Evolutionary conservation across 768 basidiomycete species (phyloP).

Genomic region (Mycena galopus): DNA sequence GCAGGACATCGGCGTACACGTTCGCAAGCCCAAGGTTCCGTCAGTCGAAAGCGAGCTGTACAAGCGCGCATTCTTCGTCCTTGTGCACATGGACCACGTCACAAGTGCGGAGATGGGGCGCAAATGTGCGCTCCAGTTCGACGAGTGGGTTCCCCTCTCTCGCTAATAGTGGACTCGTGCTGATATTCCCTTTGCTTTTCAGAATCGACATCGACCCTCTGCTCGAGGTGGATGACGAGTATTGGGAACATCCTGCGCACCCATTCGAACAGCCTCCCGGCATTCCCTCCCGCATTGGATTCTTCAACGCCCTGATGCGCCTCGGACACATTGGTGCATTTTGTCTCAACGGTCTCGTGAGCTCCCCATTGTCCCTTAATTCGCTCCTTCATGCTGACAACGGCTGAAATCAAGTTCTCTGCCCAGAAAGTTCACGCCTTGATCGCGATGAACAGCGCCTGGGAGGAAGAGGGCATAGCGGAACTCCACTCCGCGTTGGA

Average conservation of each 20-base stretch:
- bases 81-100: constrained; percentile 54
- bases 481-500: constrained; percentile 84
- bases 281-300: constrained; percentile 65
- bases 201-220: constrained; percentile 81
- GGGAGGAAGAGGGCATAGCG: constrained; percentile 75
- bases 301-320: constrained; percentile 66
- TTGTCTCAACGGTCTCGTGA: constrained; percentile 68
- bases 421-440: constrained; percentile 67
- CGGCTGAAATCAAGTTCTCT: constrained; percentile 71
- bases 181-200: background rate
- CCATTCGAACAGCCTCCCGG: constrained; percentile 74
- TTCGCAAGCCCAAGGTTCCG: constrained; percentile 47
- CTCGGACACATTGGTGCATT: constrained; percentile 72
- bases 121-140: constrained; percentile 11
- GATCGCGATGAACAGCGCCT: constrained; percentile 61
- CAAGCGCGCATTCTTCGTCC: constrained; percentile 76
- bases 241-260: constrained; percentile 55
- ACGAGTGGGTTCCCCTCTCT: background rate
- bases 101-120: constrained; percentile 69
- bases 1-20: constrained; percentile 23
- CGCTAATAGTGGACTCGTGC: background rate
- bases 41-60: constrained; percentile 76
- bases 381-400: too few relatives aligned
- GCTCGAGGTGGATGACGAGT: constrained; percentile 67
- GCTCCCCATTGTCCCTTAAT: background rate